A percentile compares a stretch with the other conserved stretches of the same genome.
These are phyloP conservation scores for Eutypa lata DNA, from an alignment of 2,329 filamentous ascomycete genomes.

Conservation along the genomic window DNA sequence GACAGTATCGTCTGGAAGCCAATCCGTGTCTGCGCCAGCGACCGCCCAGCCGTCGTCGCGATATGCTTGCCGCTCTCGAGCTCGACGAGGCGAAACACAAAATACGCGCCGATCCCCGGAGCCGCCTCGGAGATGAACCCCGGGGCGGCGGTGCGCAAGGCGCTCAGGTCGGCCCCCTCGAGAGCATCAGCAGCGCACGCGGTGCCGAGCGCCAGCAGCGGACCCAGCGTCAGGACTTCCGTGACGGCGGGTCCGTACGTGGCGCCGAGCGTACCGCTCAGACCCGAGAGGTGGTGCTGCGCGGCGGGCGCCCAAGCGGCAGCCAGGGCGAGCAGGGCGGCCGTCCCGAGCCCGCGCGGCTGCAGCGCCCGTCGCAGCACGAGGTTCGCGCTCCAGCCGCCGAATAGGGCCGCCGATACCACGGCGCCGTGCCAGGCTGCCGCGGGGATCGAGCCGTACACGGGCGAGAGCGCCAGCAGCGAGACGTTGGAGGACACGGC, in stretches of 20 bases:
- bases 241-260: slow-evolving; percentile 72
- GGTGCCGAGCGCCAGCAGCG: slow-evolving; percentile 62
- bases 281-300: slow-evolving; percentile 68
- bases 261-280: slow-evolving; percentile 65
- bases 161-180: slow-evolving; percentile 56
- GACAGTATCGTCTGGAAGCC: slow-evolving; percentile 69
- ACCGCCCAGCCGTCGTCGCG: slow-evolving; percentile 54
- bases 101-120: slow-evolving; percentile 65
- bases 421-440: slow-evolving; percentile 67
- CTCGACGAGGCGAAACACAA: slow-evolving; percentile 57
- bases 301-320: slow-evolving; percentile 71
- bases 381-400: slow-evolving; percentile 69
- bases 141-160: slow-evolving; percentile 38
- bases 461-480: slow-evolving; percentile 74
- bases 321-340: slow-evolving; percentile 64
- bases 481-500: slow-evolving; percentile 69
- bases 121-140: slow-evolving; percentile 59
- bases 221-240: slow-evolving; percentile 70
- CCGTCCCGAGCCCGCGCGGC: slow-evolving; percentile 45
- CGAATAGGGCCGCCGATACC: slow-evolving; percentile 63
- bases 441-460: slow-evolving; percentile 82
- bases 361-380: slow-evolving; percentile 48
- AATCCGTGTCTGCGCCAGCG: slow-evolving; percentile 65
- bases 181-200: slow-evolving; percentile 62
- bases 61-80: slow-evolving; percentile 37